phyloP scores from a whole-genome alignment of 208 protist species.

The Trypanosoma cruzi region DNA sequence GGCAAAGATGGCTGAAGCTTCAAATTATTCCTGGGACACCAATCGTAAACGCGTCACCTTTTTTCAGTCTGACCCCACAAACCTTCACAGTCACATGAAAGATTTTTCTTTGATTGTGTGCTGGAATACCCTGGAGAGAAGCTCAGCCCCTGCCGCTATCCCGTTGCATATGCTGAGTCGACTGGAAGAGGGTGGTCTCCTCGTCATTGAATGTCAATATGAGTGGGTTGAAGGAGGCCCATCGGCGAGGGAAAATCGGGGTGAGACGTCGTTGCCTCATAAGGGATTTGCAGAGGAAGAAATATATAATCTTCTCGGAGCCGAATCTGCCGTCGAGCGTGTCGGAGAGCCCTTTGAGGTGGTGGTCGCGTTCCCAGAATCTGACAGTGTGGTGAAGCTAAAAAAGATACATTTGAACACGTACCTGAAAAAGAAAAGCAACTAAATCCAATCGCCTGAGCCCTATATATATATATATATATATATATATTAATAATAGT shows the following conservation, averaged over 20 bases:
- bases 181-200: slow-evolving; percentile 60
- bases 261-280: slow-evolving; percentile 29
- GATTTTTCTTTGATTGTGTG: slow-evolving; percentile 82
- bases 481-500: neutral
- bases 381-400: slow-evolving; percentile 37
- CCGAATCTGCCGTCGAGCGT: slow-evolving; percentile 50
- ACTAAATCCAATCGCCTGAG: neutral
- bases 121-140: slow-evolving; percentile 89
- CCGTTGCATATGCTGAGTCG: slow-evolving; percentile 72
- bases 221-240: slow-evolving; percentile 41
- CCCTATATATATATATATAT: neutral
- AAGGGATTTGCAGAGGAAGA: slow-evolving; percentile 38
- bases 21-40: slow-evolving; percentile 50
- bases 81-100: slow-evolving; percentile 84
- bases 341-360: slow-evolving; percentile 58
- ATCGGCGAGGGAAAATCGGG: slow-evolving; percentile 35
- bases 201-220: slow-evolving; percentile 77
- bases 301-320: slow-evolving; percentile 74
- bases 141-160: slow-evolving; percentile 71
- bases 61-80: slow-evolving; percentile 88
- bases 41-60: slow-evolving; percentile 79
- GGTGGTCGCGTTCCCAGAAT: slow-evolving; percentile 61
- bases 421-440: slow-evolving; percentile 68
- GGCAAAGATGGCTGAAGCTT: slow-evolving; percentile 36
- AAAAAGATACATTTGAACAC: slow-evolving; percentile 53